phyloP scores from a whole-genome alignment of 805 yeast species.

The Yamadazyma laniorum region DNA sequence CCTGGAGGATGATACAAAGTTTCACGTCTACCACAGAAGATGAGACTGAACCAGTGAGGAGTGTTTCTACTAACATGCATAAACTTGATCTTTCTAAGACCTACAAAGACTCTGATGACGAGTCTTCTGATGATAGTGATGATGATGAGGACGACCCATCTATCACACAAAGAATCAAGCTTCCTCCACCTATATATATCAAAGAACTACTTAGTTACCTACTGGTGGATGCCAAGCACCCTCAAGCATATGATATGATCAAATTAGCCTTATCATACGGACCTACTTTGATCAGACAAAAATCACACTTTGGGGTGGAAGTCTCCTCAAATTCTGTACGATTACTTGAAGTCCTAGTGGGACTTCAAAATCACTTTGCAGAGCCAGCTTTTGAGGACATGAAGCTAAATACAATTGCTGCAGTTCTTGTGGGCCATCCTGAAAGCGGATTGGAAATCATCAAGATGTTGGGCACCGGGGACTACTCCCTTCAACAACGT shows the following conservation, averaged over 20 bases:
- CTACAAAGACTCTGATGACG: slow-evolving; percentile 18
- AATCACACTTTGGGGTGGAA: slow-evolving; percentile 59
- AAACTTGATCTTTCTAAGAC: slow-evolving; percentile 6
- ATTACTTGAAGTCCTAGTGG: slow-evolving; percentile 50
- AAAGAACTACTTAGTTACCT: slow-evolving; percentile 67
- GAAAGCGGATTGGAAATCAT: slow-evolving; percentile 45
- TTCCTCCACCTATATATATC: slow-evolving; percentile 61
- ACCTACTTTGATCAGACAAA: slow-evolving; percentile 63
- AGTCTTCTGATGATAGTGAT: slow-evolving; percentile 28
- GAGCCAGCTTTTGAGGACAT: slow-evolving; percentile 60
- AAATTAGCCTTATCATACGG: slow-evolving; percentile 50
- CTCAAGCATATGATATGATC: slow-evolving; percentile 49
- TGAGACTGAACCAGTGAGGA: background rate
- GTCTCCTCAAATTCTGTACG: slow-evolving; percentile 35
- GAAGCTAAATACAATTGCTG: slow-evolving; percentile 61
- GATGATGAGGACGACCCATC: slow-evolving; percentile 58
- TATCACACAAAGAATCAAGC: slow-evolving; percentile 29
- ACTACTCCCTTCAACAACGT: slow-evolving; percentile 78
- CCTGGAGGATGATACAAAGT: slow-evolving; percentile 8
- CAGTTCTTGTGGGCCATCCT: slow-evolving; percentile 55
- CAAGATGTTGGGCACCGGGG: slow-evolving; percentile 59
- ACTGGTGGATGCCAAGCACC: slow-evolving; percentile 42
- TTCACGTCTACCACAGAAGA: slow-evolving; percentile 4
- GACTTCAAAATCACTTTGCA: slow-evolving; percentile 55
- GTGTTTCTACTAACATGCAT: background rate